These are phyloP conservation scores for Falciphora oryzae DNA, from an alignment of 2,329 filamentous ascomycete species.

Conservation along the genomic window DNA sequence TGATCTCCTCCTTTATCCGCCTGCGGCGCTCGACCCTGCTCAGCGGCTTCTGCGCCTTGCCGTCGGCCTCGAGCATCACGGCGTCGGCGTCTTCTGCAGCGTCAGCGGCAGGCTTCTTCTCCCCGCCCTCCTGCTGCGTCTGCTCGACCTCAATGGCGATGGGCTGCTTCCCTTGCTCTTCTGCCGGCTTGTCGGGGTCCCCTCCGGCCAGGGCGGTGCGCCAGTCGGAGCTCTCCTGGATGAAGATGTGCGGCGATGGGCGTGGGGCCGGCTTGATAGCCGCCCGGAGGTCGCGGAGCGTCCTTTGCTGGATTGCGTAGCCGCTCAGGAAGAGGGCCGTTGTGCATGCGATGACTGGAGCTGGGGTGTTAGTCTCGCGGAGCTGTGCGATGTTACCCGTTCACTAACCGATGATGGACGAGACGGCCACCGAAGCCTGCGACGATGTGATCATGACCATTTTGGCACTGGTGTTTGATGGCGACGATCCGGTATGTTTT, in stretches of 20 bases:
- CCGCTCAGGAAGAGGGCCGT: slow-evolving; percentile 79
- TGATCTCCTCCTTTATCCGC: slow-evolving; percentile 32
- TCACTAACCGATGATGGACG: slow-evolving; percentile 55
- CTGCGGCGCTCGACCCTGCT: slow-evolving; percentile 48
- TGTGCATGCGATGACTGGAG: slow-evolving; percentile 68
- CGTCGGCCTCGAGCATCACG: slow-evolving; percentile 28
- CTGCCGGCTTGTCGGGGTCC: slow-evolving; percentile 10
- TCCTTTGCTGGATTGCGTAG: slow-evolving; percentile 82
- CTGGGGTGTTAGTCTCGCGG: not conserved
- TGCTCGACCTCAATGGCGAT: slow-evolving; percentile 10
- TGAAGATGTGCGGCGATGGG: slow-evolving; percentile 41
- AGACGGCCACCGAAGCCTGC: slow-evolving; percentile 64
- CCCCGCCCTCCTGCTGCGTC: slow-evolving; percentile 12
- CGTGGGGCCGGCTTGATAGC: slow-evolving; percentile 55
- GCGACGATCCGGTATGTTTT: not conserved
- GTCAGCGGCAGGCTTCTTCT: slow-evolving; percentile 12
- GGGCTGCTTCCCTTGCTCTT: not conserved
- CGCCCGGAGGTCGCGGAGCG: slow-evolving; percentile 67
- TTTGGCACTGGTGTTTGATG: not conserved
- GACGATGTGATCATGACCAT: slow-evolving; percentile 58
- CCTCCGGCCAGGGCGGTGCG: slow-evolving; percentile 2
- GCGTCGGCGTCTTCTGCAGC: not conserved
- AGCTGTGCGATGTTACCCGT: no score
- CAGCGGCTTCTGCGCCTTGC: slow-evolving; percentile 39
- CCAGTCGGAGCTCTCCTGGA: slow-evolving; percentile 19